These are phyloP conservation scores for Dunaliella primolecta DNA, from an alignment of 139 green algal genomes.

Conservation along the genomic window DNA sequence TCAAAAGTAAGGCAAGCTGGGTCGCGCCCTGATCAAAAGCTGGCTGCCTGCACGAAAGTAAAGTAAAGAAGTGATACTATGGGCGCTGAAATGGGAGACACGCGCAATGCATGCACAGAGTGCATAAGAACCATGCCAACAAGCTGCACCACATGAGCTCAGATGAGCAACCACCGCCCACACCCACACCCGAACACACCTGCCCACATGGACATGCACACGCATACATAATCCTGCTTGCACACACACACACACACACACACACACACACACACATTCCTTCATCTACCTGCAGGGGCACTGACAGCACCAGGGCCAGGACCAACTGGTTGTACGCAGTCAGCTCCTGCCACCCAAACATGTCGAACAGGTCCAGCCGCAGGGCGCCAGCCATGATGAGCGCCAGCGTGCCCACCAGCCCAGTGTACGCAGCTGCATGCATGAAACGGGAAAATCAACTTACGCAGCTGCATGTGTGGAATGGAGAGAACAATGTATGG, in stretches of 20 bases:
- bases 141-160: too few relatives aligned
- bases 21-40: too few relatives aligned
- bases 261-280: background rate
- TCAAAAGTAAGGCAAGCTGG: too few relatives aligned
- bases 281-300: background rate
- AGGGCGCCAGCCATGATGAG: background rate
- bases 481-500: too few relatives aligned
- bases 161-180: too few relatives aligned
- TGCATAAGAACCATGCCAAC: too few relatives aligned
- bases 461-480: too few relatives aligned
- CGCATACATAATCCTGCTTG: background rate
- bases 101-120: too few relatives aligned
- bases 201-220: background rate
- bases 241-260: slow-evolving; percentile 3
- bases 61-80: too few relatives aligned
- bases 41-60: too few relatives aligned
- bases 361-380: background rate
- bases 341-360: background rate
- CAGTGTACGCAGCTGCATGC: background rate
- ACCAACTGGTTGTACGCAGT: background rate
- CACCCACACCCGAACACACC: background rate
- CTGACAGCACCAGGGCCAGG: background rate
- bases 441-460: too few relatives aligned
- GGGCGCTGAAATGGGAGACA: too few relatives aligned
- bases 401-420: background rate